phyloP scores from a whole-genome alignment of 2,329 filamentous ascomycete genomes.

The Bipolaris sorokiniana region DNA sequence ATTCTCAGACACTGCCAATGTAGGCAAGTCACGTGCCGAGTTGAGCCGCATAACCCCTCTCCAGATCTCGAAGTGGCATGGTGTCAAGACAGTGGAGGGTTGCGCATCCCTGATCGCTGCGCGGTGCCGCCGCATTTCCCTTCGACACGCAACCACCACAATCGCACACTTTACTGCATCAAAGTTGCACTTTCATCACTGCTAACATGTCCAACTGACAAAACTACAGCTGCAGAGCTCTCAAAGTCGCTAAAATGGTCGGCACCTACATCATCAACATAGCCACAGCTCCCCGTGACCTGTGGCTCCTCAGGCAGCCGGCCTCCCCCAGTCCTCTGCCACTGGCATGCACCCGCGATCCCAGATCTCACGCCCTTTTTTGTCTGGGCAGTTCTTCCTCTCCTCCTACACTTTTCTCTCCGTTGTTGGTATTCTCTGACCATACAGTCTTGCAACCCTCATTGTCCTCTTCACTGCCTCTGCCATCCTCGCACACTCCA shows the following conservation, averaged over 20 bases:
- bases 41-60: constrained; percentile 19
- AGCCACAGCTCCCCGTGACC: constrained; percentile 34
- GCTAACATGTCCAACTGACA: constrained; percentile 33
- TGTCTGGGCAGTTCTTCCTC: constrained; percentile 9
- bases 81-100: constrained; percentile 23
- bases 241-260: constrained; percentile 24
- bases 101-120: constrained; percentile 35
- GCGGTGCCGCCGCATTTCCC: constrained; percentile 26
- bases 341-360: constrained; percentile 18
- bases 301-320: constrained; percentile 35
- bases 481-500: constrained; percentile 17
- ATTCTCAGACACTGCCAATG: neutral
- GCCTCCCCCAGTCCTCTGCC: constrained; percentile 25
- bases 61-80: constrained; percentile 27
- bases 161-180: constrained; percentile 24
- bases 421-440: constrained; percentile 3
- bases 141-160: constrained; percentile 27
- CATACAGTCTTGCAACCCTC: constrained; percentile 2
- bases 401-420: constrained; percentile 4
- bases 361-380: constrained; percentile 22
- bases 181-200: constrained; percentile 31
- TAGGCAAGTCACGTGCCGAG: constrained; percentile 16
- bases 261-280: constrained; percentile 30
- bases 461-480: neutral
- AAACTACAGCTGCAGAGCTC: constrained; percentile 27